Evolutionary conservation across 2,329 filamentous ascomycete species (phyloP).

Genomic region (Curvularia verruculosa): DNA sequence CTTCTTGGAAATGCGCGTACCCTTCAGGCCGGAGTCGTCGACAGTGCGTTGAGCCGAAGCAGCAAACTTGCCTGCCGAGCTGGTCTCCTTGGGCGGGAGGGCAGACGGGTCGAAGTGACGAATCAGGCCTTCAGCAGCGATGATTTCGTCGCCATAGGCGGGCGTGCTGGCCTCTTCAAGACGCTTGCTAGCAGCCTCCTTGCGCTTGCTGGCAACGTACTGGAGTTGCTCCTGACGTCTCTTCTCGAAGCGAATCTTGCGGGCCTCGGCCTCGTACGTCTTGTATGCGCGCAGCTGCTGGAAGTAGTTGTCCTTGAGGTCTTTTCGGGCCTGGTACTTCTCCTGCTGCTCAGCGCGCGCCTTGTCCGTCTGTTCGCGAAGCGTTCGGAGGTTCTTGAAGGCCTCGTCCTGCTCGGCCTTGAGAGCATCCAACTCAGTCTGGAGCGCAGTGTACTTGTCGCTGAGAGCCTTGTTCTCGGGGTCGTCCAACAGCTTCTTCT

Average conservation of each 20-base stretch:
- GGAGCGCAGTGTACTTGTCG: conserved; percentile 83
- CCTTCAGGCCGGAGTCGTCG: conserved; percentile 83
- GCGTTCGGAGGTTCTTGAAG: conserved; percentile 82
- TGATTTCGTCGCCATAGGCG: conserved; percentile 91
- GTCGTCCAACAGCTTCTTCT: conserved; percentile 88
- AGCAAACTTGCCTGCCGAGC: conserved; percentile 68
- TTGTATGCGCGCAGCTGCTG: conserved; percentile 79
- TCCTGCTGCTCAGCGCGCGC: conserved; percentile 85
- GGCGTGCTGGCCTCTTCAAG: conserved; percentile 82
- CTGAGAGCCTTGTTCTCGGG: conserved; percentile 87
- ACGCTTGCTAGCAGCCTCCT: conserved; percentile 75
- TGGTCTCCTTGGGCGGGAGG: conserved; percentile 66
- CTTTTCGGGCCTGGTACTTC: conserved; percentile 80
- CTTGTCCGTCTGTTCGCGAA: conserved; percentile 85
- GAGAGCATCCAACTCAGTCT: conserved; percentile 85
- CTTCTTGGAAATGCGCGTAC: conserved; percentile 82
- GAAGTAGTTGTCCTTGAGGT: conserved; percentile 90
- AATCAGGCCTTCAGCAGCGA: conserved; percentile 84
- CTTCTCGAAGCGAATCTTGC: conserved; percentile 76
- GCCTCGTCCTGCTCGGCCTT: conserved; percentile 91
- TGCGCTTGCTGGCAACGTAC: conserved; percentile 73
- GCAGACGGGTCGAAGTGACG: conserved; percentile 85
- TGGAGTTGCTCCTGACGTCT: conserved; percentile 80
- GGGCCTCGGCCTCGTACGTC: conserved; percentile 82
- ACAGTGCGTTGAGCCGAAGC: conserved; percentile 83